Conservation (phyloP, 148 eudicot species). For the Polygonum aviculare region DNA sequence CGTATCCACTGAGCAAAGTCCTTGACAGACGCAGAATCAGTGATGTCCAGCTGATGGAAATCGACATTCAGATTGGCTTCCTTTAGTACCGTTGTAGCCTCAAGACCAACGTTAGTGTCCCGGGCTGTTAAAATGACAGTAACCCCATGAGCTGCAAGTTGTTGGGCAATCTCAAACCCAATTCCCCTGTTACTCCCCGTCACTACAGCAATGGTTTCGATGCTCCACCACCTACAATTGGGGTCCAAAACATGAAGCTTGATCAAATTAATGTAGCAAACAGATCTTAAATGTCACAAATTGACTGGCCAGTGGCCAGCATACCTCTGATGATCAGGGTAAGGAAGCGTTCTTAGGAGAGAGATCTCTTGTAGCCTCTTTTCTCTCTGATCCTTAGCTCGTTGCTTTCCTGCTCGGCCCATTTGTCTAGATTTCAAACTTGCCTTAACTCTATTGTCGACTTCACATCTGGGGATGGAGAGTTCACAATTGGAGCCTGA, state of each 20-base stretch:
- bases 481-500: not conserved
- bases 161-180: conserved; percentile 83
- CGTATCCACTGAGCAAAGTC: conserved; percentile 53
- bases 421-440: conserved; percentile 1
- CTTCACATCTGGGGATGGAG: not conserved
- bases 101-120: conserved; percentile 64
- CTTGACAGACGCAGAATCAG: conserved; percentile 54
- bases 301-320: not conserved
- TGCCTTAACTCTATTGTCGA: not conserved
- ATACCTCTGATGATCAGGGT: conserved; percentile 79
- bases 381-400: conserved; percentile 58
- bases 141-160: conserved; percentile 71
- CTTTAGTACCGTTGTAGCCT: conserved; percentile 70
- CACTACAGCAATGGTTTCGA: conserved; percentile 72
- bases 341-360: conserved; percentile 78
- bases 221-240: conserved; percentile 76
- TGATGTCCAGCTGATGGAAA: conserved; percentile 82
- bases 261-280: not conserved
- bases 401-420: conserved; percentile 32
- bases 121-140: conserved; percentile 76
- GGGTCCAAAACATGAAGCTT: not conserved
- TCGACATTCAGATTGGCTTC: conserved; percentile 65
- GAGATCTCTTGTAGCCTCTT: conserved; percentile 77
- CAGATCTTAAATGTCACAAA: not conserved
- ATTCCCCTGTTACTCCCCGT: conserved; percentile 97